Conservation (phyloP, 306 rosid species). For the Malus sieversii region DNA sequence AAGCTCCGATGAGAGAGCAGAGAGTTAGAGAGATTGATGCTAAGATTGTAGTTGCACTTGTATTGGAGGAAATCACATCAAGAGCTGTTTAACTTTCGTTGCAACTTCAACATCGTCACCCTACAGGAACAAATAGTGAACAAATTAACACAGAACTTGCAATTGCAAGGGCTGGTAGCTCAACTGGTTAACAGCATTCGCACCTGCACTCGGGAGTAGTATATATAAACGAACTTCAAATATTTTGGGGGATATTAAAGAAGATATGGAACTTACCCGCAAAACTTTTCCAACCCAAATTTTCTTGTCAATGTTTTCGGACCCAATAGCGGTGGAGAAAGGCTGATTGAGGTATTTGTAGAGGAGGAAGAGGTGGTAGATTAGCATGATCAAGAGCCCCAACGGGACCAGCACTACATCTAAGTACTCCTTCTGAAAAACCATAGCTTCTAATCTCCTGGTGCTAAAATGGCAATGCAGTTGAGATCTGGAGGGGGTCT, state of each 20-base stretch:
- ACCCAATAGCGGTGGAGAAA: conserved; percentile 58
- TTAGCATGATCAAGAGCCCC: conserved; percentile 53
- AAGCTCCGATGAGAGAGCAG: conserved; percentile 64
- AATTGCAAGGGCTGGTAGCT: background rate
- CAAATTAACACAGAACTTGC: background rate
- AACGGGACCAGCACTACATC: conserved; percentile 61
- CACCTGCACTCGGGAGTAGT: background rate
- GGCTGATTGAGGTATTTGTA: conserved; percentile 46
- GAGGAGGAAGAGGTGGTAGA: conserved; percentile 59
- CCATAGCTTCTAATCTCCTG: conserved; percentile 13
- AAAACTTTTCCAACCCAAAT: conserved; percentile 58
- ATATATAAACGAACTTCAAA: background rate
- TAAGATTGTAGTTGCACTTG: conserved; percentile 41
- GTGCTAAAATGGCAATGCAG: background rate
- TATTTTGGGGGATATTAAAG: background rate
- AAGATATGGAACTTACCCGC: conserved; percentile 35
- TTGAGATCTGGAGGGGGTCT: background rate
- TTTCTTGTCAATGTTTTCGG: conserved; percentile 60
- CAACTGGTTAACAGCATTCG: background rate
- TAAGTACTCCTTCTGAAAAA: conserved; percentile 43
- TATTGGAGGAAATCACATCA: conserved; percentile 40
- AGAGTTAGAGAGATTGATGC: conserved; percentile 54
- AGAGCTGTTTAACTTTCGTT: conserved; percentile 33
- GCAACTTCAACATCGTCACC: conserved; percentile 11
- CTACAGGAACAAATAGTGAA: conserved; percentile 17